These are phyloP conservation scores for Metschnikowia shivogae DNA, from an alignment of 805 yeast genomes.

Conservation along the genomic window DNA sequence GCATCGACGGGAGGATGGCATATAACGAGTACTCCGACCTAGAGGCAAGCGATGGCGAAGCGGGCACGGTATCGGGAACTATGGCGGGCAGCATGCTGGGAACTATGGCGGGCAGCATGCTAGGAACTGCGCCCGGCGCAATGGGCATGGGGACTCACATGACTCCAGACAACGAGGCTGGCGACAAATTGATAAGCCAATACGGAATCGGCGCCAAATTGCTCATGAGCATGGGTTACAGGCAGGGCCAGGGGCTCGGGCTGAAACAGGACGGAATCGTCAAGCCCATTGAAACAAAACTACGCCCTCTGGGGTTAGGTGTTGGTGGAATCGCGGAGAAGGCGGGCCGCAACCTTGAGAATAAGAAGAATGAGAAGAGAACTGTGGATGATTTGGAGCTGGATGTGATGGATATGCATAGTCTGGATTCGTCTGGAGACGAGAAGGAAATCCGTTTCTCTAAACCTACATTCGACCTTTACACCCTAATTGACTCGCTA, in stretches of 20 bases:
- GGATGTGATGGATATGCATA: background rate
- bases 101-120: background rate
- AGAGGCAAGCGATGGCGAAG: constrained; percentile 10
- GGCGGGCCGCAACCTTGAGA: constrained; percentile 1
- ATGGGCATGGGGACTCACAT: background rate
- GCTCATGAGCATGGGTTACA: constrained; percentile 82
- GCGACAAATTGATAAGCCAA: constrained; percentile 10
- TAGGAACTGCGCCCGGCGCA: background rate
- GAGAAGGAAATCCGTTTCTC: constrained; percentile 4
- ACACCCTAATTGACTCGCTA: constrained; percentile 32
- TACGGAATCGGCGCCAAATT: constrained; percentile 87
- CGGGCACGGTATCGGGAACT: background rate
- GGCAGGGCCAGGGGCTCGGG: constrained; percentile 84
- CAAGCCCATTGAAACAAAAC: constrained; percentile 70
- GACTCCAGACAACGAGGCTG: background rate
- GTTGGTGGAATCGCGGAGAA: constrained; percentile 59
- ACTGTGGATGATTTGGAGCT: background rate
- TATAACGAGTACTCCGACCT: constrained; percentile 13
- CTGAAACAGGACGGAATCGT: constrained; percentile 64
- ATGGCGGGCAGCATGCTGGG: background rate
- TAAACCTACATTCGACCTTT: constrained; percentile 24
- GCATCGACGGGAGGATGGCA: background rate
- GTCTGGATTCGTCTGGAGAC: background rate
- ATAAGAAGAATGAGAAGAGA: background rate
- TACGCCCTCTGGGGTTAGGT: constrained; percentile 67